phyloP scores from a whole-genome alignment of 805 yeast genomes.

The Ogataea pini region DNA sequence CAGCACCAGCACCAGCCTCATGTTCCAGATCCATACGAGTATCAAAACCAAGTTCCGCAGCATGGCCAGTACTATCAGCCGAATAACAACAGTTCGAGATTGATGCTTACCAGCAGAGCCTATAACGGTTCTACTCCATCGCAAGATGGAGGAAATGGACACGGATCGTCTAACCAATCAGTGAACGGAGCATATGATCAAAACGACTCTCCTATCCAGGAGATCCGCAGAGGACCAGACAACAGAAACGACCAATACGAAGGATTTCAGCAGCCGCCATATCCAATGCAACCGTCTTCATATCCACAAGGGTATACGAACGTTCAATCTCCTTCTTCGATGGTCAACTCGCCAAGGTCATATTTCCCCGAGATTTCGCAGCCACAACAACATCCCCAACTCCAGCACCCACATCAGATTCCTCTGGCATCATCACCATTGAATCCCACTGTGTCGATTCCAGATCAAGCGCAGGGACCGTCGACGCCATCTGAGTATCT shows the following conservation, averaged over 20 bases:
- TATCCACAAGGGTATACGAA: constrained; percentile 6
- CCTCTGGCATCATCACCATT: constrained; percentile 17
- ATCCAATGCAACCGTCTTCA: constrained; percentile 4
- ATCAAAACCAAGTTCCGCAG: constrained; percentile 10
- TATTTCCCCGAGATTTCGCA: constrained; percentile 31
- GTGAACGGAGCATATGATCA: constrained; percentile 10
- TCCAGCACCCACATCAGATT: constrained; percentile 3
- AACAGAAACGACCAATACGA: constrained; percentile 30
- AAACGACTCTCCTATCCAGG: constrained; percentile 31
- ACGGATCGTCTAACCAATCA: constrained; percentile 3
- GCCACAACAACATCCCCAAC: constrained; percentile 7
- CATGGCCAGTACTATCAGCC: constrained; percentile 12
- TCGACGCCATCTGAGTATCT: constrained; percentile 22
- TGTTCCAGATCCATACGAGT: constrained; percentile 17
- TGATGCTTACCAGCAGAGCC: constrained; percentile 34
- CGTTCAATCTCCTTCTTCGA: constrained; percentile 15
- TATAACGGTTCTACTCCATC: constrained; percentile 21
- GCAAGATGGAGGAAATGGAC: neutral
- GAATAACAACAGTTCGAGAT: constrained; percentile 15
- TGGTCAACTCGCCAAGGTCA: constrained; percentile 30
- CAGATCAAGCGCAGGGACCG: constrained; percentile 13
- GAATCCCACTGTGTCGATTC: constrained; percentile 11
- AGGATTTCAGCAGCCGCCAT: constrained; percentile 6
- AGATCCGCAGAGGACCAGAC: constrained; percentile 34
- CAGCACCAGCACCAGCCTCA: constrained; percentile 13